phyloP scores from a whole-genome alignment of 2,329 filamentous ascomycete species.

The Neopestalotiopsis clavispora region DNA sequence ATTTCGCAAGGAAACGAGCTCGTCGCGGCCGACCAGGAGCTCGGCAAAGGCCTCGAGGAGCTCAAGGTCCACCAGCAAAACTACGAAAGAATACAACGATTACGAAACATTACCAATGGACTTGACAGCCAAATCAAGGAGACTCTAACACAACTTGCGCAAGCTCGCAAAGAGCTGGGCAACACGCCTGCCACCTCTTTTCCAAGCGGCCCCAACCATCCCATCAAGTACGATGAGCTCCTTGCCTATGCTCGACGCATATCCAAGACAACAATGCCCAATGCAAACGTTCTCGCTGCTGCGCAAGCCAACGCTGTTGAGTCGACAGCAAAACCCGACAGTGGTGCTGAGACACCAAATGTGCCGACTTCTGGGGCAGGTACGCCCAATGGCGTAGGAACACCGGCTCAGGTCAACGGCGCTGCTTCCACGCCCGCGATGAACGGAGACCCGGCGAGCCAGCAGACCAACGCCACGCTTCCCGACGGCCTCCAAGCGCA shows the following conservation, averaged over 20 bases:
- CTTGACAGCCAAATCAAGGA: slow-evolving; percentile 77
- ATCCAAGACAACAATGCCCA: slow-evolving; percentile 78
- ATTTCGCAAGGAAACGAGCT: slow-evolving; percentile 70
- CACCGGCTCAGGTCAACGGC: slow-evolving; percentile 7
- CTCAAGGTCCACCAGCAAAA: slow-evolving; percentile 80
- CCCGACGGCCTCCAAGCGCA: slow-evolving; percentile 54
- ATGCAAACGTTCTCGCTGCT: slow-evolving; percentile 54
- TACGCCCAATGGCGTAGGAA: slow-evolving; percentile 16
- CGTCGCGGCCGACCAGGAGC: slow-evolving; percentile 69
- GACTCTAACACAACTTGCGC: slow-evolving; percentile 71
- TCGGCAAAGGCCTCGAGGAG: slow-evolving; percentile 69
- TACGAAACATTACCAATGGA: slow-evolving; percentile 68
- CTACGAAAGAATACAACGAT: slow-evolving; percentile 67
- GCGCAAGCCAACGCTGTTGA: slow-evolving; percentile 37
- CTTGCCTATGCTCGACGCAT: slow-evolving; percentile 81
- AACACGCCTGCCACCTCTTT: slow-evolving; percentile 63
- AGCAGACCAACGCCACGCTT: slow-evolving; percentile 47
- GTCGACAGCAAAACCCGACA: slow-evolving; percentile 33
- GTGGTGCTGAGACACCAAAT: slow-evolving; percentile 28
- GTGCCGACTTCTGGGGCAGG: slow-evolving; percentile 17
- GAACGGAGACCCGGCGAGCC: slow-evolving; percentile 26
- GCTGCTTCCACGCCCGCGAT: background rate
- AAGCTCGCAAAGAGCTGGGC: slow-evolving; percentile 74
- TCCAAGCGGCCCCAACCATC: slow-evolving; percentile 54
- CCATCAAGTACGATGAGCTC: slow-evolving; percentile 73